Percentiles rank a stretch among this genome's conserved stretches.
Evolutionary conservation across 2,329 filamentous ascomycete genomes (phyloP).

Genomic region (Davidsoniella virescens): DNA sequence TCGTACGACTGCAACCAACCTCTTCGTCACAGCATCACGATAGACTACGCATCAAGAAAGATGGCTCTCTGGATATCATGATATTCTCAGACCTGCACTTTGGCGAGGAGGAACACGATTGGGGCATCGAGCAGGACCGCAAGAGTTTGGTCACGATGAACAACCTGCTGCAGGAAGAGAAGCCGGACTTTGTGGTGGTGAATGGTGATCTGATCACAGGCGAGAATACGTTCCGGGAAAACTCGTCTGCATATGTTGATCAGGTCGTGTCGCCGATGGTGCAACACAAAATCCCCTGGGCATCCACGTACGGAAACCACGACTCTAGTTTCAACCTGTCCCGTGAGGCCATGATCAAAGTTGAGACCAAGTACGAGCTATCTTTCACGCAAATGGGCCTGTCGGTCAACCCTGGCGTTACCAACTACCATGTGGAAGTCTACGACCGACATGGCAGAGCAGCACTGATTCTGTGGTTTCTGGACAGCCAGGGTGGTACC

Average conservation of each 20-base stretch:
- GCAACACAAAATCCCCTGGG: slow-evolving; percentile 39
- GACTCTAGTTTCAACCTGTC: slow-evolving; percentile 45
- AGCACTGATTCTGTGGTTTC: slow-evolving; percentile 50
- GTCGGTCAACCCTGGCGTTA: slow-evolving; percentile 20
- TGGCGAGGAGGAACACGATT: slow-evolving; percentile 42
- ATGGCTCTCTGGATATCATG: slow-evolving; percentile 35
- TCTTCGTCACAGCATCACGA: background rate
- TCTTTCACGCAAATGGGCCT: slow-evolving; percentile 11
- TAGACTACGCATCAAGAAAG: slow-evolving; percentile 11
- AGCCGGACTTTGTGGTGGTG: slow-evolving; percentile 44
- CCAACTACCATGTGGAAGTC: slow-evolving; percentile 33
- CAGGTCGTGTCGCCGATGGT: slow-evolving; percentile 42
- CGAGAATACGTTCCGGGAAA: slow-evolving; percentile 37
- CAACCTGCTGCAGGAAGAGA: slow-evolving; percentile 39
- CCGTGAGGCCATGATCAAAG: slow-evolving; percentile 24
- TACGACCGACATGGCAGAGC: slow-evolving; percentile 24
- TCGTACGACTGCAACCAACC: slow-evolving; percentile 4
- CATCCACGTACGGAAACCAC: slow-evolving; percentile 57
- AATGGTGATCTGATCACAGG: slow-evolving; percentile 60
- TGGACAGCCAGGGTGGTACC: slow-evolving; percentile 45
- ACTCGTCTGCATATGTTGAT: slow-evolving; percentile 39
- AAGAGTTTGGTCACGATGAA: slow-evolving; percentile 41
- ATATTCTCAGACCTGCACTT: slow-evolving; percentile 58
- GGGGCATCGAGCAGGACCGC: slow-evolving; percentile 36
- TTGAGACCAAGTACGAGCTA: slow-evolving; percentile 20